Conservation (phyloP, 2,329 filamentous ascomycete species). For the Ceratocystis ficicola region DNA sequence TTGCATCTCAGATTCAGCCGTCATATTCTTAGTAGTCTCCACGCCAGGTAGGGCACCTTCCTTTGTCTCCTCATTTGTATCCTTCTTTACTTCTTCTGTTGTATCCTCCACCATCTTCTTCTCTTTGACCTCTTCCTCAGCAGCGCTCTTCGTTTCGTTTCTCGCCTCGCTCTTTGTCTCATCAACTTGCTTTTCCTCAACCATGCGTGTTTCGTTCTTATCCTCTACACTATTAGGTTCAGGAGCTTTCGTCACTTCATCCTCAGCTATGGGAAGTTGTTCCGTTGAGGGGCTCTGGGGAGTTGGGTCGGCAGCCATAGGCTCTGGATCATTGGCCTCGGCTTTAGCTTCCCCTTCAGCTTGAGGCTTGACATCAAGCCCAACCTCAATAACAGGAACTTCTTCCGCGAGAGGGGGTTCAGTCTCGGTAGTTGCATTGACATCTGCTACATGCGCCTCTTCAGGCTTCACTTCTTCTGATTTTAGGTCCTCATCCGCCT, state of each 20-base stretch:
- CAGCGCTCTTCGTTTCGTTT: too few species aligned
- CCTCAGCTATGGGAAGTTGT: background rate
- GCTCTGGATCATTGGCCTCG: background rate
- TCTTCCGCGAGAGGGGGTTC: background rate
- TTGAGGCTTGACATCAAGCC: background rate
- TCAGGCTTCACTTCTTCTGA: background rate
- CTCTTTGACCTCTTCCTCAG: background rate
- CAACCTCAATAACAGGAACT: background rate
- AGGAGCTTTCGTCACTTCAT: background rate
- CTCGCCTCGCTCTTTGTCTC: too few species aligned
- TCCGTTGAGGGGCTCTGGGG: background rate
- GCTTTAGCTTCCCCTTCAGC: background rate
- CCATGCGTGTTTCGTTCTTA: background rate
- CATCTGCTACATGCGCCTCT: background rate
- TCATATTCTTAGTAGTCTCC: slow-evolving; percentile 25
- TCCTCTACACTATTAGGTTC: background rate
- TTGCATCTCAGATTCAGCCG: background rate
- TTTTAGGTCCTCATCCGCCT: background rate
- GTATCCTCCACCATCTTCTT: background rate
- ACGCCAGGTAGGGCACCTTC: slow-evolving; percentile 21
- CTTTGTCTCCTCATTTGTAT: slow-evolving; percentile 14
- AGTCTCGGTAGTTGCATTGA: background rate
- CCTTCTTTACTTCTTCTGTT: slow-evolving; percentile 22
- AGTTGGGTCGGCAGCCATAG: background rate
- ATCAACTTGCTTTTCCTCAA: background rate